Conservation (phyloP, 2,329 filamentous ascomycete genomes). For the Talaromyces sp. region DNA sequence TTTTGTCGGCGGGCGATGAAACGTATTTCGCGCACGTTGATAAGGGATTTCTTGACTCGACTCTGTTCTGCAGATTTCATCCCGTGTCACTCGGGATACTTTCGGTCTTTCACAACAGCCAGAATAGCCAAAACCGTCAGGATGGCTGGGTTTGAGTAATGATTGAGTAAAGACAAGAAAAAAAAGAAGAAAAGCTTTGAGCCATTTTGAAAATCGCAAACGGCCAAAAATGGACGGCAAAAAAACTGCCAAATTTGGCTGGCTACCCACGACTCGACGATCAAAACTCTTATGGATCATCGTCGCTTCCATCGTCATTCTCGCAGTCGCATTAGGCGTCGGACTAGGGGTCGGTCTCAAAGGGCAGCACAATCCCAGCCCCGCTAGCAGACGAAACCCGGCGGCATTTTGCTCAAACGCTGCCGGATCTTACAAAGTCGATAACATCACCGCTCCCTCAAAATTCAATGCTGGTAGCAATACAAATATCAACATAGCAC, state of each 20-base stretch:
- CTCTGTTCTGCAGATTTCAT: neutral
- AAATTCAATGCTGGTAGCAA: neutral
- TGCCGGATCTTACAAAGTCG: conserved; percentile 27
- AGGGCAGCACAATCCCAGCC: neutral
- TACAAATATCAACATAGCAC: conserved; percentile 11
- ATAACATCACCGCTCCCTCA: neutral
- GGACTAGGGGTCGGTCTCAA: conserved; percentile 10
- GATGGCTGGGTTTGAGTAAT: neutral
- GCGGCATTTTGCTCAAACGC: conserved; percentile 29
- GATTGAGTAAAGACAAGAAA: neutral
- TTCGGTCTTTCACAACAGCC: neutral
- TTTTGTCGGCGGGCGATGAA: neutral
- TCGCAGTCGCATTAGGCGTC: conserved; percentile 8
- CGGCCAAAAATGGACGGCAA: neutral
- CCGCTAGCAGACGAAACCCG: conserved; percentile 6
- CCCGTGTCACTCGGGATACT: neutral
- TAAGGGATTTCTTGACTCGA: neutral
- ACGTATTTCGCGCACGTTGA: neutral
- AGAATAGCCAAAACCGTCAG: too few species aligned
- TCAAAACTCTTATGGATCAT: conserved; percentile 1
- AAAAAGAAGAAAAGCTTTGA: neutral
- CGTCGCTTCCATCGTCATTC: neutral
- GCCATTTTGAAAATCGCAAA: neutral
- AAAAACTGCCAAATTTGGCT: neutral
- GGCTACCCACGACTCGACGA: neutral